Evolutionary conservation across 2,329 filamentous ascomycete species (phyloP), one percentile per base, ranked within the genome.

Genomic region (Alternaria gansuensis): DNA sequence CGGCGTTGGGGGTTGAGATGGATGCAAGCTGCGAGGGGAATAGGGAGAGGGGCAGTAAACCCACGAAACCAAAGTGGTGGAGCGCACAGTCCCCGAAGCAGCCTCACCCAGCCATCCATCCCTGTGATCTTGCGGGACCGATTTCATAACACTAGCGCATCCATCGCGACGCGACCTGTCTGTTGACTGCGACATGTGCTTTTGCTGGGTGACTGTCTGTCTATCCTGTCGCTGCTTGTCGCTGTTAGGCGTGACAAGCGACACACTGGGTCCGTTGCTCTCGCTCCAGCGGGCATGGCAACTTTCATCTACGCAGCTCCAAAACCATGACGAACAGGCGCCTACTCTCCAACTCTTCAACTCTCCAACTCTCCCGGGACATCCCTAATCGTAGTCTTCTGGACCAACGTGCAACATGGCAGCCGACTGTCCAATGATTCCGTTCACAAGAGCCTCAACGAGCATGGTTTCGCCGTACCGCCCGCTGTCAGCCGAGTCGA

Each of bases 361-460:
- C 17, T 17, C 17, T 17, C 17, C 17, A 17, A 17, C 17, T 17
- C 17, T 17, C 17, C 60, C 57, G 54, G 51, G 51, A 37, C 36
- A 44, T 51, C 45, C 57, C 57, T 54, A 51, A 37, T 29, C 44
- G 37, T n/a, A 13, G 50, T 28, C 56, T 54, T 39, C 59, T 62
- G 52, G 58, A 46, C 56, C 50, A 54, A 51, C 41, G 54, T 63
- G 71, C 69, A 65, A 69, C 66, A 65, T 75, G 70, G 71, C 68
- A 66, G n/a, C 64, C 54, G 65, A 55, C 49, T 65, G 62, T 60
- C 73, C 70, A 73, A 71, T 68, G 67, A 55, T 65, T 68, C 31
- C 52, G 54, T 29, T 50, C 28, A 33, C 62, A 50, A 60, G 50
- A 56, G 54, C 62, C 57, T 58, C 59, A 57, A 59, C 31, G 55